phyloP scores from a whole-genome alignment of 2,329 filamentous ascomycete species.

The Curvularia eragrostidis region DNA sequence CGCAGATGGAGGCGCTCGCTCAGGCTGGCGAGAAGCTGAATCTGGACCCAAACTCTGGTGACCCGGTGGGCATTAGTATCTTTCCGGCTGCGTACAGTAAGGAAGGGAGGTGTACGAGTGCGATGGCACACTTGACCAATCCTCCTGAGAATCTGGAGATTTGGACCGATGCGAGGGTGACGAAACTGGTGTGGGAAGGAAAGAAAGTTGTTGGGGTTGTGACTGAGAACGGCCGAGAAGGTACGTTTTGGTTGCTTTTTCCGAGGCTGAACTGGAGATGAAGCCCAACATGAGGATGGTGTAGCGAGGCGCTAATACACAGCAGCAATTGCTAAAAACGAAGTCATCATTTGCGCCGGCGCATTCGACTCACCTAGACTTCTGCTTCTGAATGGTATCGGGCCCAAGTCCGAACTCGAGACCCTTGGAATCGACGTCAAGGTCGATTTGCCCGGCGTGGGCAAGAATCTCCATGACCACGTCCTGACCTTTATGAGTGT shows the following conservation, averaged over 20 bases:
- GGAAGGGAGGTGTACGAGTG: slow-evolving; percentile 44
- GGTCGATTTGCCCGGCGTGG: slow-evolving; percentile 52
- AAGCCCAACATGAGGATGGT: neutral
- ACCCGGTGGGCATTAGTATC: slow-evolving; percentile 40
- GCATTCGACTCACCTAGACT: slow-evolving; percentile 49
- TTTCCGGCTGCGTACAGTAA: slow-evolving; percentile 49
- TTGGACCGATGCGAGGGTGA: slow-evolving; percentile 57
- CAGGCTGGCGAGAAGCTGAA: slow-evolving; percentile 62
- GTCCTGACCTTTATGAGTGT: slow-evolving; percentile 56
- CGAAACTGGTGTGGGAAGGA: slow-evolving; percentile 37
- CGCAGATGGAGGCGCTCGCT: slow-evolving; percentile 62
- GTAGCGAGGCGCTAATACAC: neutral
- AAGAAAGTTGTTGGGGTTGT: slow-evolving; percentile 39
- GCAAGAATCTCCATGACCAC: slow-evolving; percentile 57
- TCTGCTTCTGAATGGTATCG: slow-evolving; percentile 59
- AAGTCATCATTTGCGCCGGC: slow-evolving; percentile 45
- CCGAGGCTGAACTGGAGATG: neutral
- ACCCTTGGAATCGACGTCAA: slow-evolving; percentile 52
- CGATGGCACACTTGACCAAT: slow-evolving; percentile 47
- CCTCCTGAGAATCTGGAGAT: slow-evolving; percentile 61
- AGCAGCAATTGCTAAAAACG: slow-evolving; percentile 38
- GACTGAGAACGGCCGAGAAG: slow-evolving; percentile 37
- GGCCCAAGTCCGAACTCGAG: slow-evolving; percentile 52
- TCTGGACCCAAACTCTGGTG: slow-evolving; percentile 58
- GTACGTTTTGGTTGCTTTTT: slow-evolving; percentile 26